Conservation (phyloP, 176 grass and related monocot genomes). For the Leersia perrieri region DNA sequence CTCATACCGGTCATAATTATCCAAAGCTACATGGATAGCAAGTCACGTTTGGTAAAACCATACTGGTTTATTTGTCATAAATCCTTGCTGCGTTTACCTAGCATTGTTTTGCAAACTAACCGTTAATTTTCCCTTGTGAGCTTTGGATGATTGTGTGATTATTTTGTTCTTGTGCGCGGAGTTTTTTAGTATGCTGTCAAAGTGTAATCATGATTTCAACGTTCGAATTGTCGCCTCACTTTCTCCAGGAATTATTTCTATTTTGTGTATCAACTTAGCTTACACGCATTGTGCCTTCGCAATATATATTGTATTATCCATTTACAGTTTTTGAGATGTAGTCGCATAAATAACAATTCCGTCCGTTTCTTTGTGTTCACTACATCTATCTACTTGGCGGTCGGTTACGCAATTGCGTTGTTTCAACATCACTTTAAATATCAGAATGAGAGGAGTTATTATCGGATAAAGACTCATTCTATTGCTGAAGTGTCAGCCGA, state of each 20-base stretch:
- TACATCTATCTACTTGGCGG: background rate
- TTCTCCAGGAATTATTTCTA: background rate
- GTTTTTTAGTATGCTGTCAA: background rate
- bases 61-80: background rate
- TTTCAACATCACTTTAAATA: too few species aligned
- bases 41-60: background rate
- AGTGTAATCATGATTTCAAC: background rate
- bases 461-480: background rate
- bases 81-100: background rate
- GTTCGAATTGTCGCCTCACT: background rate
- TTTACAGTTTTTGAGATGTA: background rate
- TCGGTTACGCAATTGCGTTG: background rate
- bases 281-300: background rate
- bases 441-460: background rate
- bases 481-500: background rate
- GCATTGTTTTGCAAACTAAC: background rate
- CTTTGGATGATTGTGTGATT: background rate
- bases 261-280: background rate
- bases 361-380: background rate
- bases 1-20: constrained; percentile 7
- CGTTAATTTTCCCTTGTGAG: background rate
- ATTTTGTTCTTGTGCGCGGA: background rate
- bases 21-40: background rate
- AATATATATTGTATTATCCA: background rate
- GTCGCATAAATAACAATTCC: background rate